phyloP scores from a whole-genome alignment of 345 rosid genomes.

The Eucalyptus globulus region DNA sequence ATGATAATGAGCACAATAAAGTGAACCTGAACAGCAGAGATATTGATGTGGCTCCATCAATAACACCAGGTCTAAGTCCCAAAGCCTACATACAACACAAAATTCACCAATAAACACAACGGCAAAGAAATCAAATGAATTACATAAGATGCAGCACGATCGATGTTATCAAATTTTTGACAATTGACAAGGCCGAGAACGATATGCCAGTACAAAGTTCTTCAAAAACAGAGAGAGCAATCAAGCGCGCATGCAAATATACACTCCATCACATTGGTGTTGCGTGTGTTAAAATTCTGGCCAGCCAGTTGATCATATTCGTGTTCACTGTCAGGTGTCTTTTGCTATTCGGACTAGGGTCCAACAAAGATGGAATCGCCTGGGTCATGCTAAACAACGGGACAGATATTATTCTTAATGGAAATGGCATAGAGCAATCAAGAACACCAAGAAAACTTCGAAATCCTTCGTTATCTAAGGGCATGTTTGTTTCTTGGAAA shows the following conservation, averaged over 20 bases:
- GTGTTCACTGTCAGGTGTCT: background rate
- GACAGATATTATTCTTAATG: background rate
- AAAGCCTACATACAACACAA: constrained; percentile 56
- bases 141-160: background rate
- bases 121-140: background rate
- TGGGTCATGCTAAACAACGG: background rate
- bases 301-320: background rate
- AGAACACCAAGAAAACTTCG: background rate
- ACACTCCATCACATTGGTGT: background rate
- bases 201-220: background rate
- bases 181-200: background rate
- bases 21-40: constrained; percentile 83
- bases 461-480: background rate
- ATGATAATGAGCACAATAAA: background rate
- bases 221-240: background rate
- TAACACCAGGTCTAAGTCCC: constrained; percentile 69
- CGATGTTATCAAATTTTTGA: background rate
- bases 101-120: background rate
- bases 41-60: constrained; percentile 84
- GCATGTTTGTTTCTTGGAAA: no score
- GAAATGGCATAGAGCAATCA: background rate
- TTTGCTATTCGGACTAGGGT: background rate
- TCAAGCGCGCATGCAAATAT: background rate
- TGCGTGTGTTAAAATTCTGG: background rate
- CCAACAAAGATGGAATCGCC: background rate